Evolutionary conservation across 805 yeast species (phyloP), one percentile per base, ranked within the genome.

Genomic region (Myxozyma neotropica): DNA sequence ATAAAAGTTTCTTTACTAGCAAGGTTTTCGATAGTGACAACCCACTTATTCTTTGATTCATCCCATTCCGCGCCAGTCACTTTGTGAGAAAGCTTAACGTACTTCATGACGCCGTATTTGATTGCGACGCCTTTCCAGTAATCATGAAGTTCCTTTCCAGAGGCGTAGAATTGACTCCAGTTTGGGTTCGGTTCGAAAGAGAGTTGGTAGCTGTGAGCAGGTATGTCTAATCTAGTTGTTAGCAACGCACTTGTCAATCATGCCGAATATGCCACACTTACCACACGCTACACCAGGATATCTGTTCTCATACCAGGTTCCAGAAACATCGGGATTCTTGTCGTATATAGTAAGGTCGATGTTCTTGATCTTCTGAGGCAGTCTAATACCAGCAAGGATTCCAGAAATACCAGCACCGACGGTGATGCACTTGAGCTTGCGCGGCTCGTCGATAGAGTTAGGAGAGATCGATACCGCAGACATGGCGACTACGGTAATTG

Each of bases 381-480:
- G 42, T 10, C 66, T 59, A 19, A 60, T 57, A 7, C 68, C 71
- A 5, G 69, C 55, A 13, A 66, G 49, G 43, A 70, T 69, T 13
- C 73, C 73, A 13, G 71, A 60, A 17, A 67, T 38, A 10, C 73
- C 74, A 1, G 73, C 73, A n/a, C 73, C 73, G 31, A 71, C 63
- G 27, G 64, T 53, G 44, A 59, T 67, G 31, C 68, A 68, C 42
- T 57, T 56, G 47, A 68, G 48, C 7, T 64, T 55, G n/a, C 64
- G 64, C 31, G 49, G 61, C 46, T 44, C 56, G 52, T 57, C 60
- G 17, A 50, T 26, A 5, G 52, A 40, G 36, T 48, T 35, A 10
- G 36, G 45, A 3, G 23, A 42, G 26, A 51, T 42, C 4, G 48
- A 21, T 10, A 36, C 29, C 5, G 43, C 40, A 19, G 57, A 17